Base-by-base conservation (phyloP, 2,329 filamentous ascomycete genomes). In the Tolypocladium amazonense region DNA sequence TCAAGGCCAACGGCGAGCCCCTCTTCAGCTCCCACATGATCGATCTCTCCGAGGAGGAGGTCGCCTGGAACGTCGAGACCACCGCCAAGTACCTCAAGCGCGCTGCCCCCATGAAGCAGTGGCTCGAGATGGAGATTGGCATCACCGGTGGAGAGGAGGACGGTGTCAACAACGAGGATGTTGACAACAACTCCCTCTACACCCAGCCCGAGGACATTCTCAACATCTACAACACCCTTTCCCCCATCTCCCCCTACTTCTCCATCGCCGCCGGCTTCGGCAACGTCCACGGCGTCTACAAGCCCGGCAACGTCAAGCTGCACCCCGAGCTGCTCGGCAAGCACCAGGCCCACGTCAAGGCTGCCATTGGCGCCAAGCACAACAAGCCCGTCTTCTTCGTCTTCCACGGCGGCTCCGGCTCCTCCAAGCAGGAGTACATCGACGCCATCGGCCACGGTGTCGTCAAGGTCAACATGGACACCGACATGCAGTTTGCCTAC, bases 401-500 rank as follows among this genome's bases (percentile, higher is more conserved):
- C 76, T 99, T 99, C 89, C 94, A 99, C 84, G 94, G 94, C 72
- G 94, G 94, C 70, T 96, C 90, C 65, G 94, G 94, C 68, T 95
- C 90, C 66, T 83, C 84, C 75, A 95, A 96, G 82, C 78, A 90
- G 69, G 94, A 99, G 81, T 99, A 89, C 84, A 82, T 81, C 65
- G 86, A 91, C 69, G 93, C 92, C 73, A 97, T 97, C 77, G 79
- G 81, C 73, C 89, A 93, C 77, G 94, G 94, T 82, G 93, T 99
- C 69, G 88, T 97, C 81, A 99, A 99, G 88, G 94, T 99, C 79
- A 99, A 99, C 83, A 83, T 99, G 70, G 94, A 99, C 79, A 99
- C 94, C 57, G 94, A 99, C 74, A 85, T 97, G 79, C 93, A 97
- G 83, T 96, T 87, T 77, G 92, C 93, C 62, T 99, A 97, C 84